phyloP scores from a whole-genome alignment of 768 basidiomycete genomes.

The Multifurca ochricompacta region DNA sequence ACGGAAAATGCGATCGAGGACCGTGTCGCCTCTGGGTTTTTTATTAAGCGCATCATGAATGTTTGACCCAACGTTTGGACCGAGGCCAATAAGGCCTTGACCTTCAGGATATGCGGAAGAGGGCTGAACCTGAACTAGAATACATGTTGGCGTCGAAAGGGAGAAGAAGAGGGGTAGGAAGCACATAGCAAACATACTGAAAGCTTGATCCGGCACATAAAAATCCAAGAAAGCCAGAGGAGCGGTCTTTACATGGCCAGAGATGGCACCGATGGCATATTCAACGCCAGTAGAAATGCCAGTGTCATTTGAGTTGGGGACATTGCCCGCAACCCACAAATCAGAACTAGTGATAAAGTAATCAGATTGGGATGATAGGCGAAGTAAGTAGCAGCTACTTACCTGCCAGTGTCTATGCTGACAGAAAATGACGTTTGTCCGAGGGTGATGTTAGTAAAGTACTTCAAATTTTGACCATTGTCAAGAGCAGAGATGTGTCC shows the following conservation, averaged over 20 bases:
- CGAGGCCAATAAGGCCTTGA: slow-evolving; percentile 46
- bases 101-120: slow-evolving; percentile 28
- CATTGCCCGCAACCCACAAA: slow-evolving; percentile 46
- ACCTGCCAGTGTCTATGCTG: slow-evolving; percentile 43
- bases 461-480: slow-evolving; percentile 30
- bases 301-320: slow-evolving; percentile 34
- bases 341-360: slow-evolving; percentile 44
- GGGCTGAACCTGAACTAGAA: slow-evolving; percentile 36
- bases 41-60: slow-evolving; percentile 33
- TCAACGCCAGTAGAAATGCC: slow-evolving; percentile 34
- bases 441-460: slow-evolving; percentile 34
- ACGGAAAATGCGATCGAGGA: slow-evolving; percentile 58
- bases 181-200: slow-evolving; percentile 30
- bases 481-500: slow-evolving; percentile 24
- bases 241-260: slow-evolving; percentile 40
- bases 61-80: slow-evolving; percentile 49
- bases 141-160: background rate
- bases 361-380: background rate
- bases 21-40: slow-evolving; percentile 38
- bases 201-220: slow-evolving; percentile 39
- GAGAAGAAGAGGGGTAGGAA: too few relatives aligned
- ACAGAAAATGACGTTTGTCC: slow-evolving; percentile 30
- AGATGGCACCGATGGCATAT: slow-evolving; percentile 48
- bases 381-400: background rate
- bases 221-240: slow-evolving; percentile 38